These are phyloP conservation scores for Neonectria neomacrospora DNA, from an alignment of 2,329 filamentous ascomycete species.

Conservation along the genomic window DNA sequence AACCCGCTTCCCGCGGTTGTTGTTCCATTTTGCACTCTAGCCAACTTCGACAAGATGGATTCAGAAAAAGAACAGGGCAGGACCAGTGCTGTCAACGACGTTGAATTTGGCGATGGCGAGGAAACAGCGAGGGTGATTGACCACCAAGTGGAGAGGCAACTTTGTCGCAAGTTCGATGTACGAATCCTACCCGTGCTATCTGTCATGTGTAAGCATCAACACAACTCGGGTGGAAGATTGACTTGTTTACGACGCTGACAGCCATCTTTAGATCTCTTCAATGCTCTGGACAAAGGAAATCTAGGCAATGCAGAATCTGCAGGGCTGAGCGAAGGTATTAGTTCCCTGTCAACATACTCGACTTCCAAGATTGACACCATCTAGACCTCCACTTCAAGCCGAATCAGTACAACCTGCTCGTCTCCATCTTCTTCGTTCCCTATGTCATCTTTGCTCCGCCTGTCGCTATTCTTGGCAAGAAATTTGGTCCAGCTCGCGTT, in stretches of 20 bases:
- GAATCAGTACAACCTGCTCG: conserved; percentile 76
- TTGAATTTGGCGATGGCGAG: conserved; percentile 21
- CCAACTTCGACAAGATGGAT: background rate
- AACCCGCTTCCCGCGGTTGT: background rate
- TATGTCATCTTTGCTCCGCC: conserved; percentile 76
- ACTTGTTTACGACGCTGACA: background rate
- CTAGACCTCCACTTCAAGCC: conserved; percentile 62
- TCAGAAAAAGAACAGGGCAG: background rate
- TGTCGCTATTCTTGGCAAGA: conserved; percentile 72
- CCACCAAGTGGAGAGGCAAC: conserved; percentile 59
- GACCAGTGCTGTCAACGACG: conserved; percentile 1
- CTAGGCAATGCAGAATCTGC: conserved; percentile 67
- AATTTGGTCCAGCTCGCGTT: conserved; percentile 72
- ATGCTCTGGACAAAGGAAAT: conserved; percentile 57
- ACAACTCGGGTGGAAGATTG: background rate
- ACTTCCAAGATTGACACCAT: conserved; percentile 53
- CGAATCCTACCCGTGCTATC: conserved; percentile 65
- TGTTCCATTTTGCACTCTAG: background rate
- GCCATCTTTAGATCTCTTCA: conserved; percentile 54
- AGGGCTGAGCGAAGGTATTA: conserved; percentile 51
- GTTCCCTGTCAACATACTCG: conserved; percentile 52
- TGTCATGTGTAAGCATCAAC: conserved; percentile 57
- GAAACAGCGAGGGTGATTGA: conserved; percentile 48
- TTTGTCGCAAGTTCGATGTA: conserved; percentile 66
- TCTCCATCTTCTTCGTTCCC: conserved; percentile 80